These are phyloP conservation scores for Fusarium circinatum DNA, from an alignment of 2,329 filamentous ascomycete species.

Conservation along the genomic window DNA sequence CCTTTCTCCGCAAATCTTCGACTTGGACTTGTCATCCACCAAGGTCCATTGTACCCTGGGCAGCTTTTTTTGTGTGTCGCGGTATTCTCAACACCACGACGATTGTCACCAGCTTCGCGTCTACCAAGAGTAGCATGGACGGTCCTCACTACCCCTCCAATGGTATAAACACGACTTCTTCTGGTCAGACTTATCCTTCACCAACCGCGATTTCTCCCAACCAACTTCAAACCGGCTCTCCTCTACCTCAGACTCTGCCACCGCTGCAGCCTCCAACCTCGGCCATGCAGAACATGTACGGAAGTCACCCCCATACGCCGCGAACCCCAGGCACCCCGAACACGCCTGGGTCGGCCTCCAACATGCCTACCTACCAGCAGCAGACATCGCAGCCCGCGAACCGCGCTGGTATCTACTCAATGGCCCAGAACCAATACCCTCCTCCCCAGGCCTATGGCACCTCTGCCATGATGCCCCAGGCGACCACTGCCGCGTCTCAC, in stretches of 20 bases:
- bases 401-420: conserved; percentile 62
- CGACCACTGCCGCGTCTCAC: conserved; percentile 73
- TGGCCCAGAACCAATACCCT: conserved; percentile 67
- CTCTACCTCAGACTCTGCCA: conserved; percentile 64
- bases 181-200: conserved; percentile 61
- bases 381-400: conserved; percentile 59
- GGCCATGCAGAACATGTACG: conserved; percentile 60
- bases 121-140: conserved; percentile 61
- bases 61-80: conserved; percentile 34
- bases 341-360: conserved; percentile 65
- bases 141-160: conserved; percentile 64
- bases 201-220: conserved; percentile 63
- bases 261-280: conserved; percentile 62
- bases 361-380: conserved; percentile 65
- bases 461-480: conserved; percentile 72
- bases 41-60: conserved; percentile 38
- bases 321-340: conserved; percentile 71
- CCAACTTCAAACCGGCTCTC: conserved; percentile 59
- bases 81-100: conserved; percentile 40
- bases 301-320: conserved; percentile 69
- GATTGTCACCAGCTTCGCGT: conserved; percentile 45
- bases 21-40: conserved; percentile 42
- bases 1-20: conserved; percentile 37
- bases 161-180: conserved; percentile 64
- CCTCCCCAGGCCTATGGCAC: conserved; percentile 65